These are phyloP conservation scores for Nemophila menziesii DNA, from an alignment of 257 asterid genomes.

Conservation along the genomic window DNA sequence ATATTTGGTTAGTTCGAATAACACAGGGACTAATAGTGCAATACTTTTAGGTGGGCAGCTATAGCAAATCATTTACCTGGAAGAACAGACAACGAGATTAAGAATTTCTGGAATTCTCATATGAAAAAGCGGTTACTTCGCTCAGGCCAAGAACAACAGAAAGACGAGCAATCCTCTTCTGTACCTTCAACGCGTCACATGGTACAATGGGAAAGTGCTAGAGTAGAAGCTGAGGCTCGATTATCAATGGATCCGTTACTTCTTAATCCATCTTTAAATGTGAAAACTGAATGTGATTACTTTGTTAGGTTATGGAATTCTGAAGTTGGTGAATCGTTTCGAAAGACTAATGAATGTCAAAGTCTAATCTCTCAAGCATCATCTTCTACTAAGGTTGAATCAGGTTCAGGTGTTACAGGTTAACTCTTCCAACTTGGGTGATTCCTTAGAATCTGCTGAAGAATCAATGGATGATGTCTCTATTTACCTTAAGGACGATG, in stretches of 20 bases:
- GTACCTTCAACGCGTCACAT: conserved; percentile 20
- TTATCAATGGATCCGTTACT: conserved; percentile 16
- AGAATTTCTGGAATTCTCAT: conserved; percentile 78
- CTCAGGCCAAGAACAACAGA: conserved; percentile 3
- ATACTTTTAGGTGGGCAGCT: conserved; percentile 45
- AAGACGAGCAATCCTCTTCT: conserved; percentile 18
- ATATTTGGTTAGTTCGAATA: too few relatives aligned
- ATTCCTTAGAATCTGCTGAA: conserved; percentile 37
- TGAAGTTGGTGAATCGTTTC: conserved; percentile 43
- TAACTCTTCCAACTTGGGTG: conserved; percentile 22
- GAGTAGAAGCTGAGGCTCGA: conserved; percentile 28
- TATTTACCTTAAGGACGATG: conserved; percentile 19
- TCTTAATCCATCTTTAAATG: conserved; percentile 7
- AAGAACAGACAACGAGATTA: conserved; percentile 61
- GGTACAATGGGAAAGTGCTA: conserved; percentile 32
- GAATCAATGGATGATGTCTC: conserved; percentile 18
- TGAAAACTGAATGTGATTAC: conserved; percentile 26
- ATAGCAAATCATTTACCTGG: conserved; percentile 58
- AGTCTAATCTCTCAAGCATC: conserved; percentile 39
- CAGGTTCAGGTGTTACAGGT: conserved; percentile 20
- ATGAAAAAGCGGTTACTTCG: conserved; percentile 31
- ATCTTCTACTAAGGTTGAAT: conserved; percentile 31
- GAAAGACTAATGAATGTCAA: conserved; percentile 21
- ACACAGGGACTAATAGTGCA: too few relatives aligned
- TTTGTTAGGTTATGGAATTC: conserved; percentile 54